phyloP scores from a whole-genome alignment of 306 rosid species.

The Medicago arabica region DNA sequence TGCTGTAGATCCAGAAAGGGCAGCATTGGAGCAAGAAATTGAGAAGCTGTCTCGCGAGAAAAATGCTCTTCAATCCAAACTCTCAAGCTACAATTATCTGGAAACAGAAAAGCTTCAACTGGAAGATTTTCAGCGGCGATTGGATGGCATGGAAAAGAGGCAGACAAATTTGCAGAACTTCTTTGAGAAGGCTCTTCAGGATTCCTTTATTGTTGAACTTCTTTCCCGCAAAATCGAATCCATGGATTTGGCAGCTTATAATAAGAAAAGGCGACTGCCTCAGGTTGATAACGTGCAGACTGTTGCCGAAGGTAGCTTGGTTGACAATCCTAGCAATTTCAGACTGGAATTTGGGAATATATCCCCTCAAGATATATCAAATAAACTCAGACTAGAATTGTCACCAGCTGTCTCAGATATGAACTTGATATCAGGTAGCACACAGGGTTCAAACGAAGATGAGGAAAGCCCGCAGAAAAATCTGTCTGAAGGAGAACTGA shows the following conservation, averaged over 20 bases:
- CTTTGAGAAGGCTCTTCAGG: conserved; percentile 73
- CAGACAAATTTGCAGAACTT: conserved; percentile 62
- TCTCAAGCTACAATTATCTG: conserved; percentile 57
- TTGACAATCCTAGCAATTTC: conserved; percentile 69
- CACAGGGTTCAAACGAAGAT: conserved; percentile 88
- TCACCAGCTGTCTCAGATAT: conserved; percentile 85
- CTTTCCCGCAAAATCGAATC: conserved; percentile 77
- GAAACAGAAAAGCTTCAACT: conserved; percentile 65
- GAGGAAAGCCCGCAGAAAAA: conserved; percentile 65
- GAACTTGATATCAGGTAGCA: conserved; percentile 83
- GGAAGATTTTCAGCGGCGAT: conserved; percentile 62
- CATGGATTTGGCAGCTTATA: conserved; percentile 77
- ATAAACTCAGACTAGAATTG: conserved; percentile 79
- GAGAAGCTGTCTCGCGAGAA: conserved; percentile 77
- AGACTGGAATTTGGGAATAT: conserved; percentile 73
- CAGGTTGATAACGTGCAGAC: conserved; percentile 57
- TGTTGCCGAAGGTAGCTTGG: conserved; percentile 59
- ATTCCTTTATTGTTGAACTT: conserved; percentile 67
- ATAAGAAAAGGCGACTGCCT: conserved; percentile 92
- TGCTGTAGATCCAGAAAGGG: conserved; percentile 78
- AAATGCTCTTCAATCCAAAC: conserved; percentile 67
- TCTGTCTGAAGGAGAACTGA: conserved; percentile 63
- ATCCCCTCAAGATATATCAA: conserved; percentile 83
- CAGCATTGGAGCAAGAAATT: conserved; percentile 84
- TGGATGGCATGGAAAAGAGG: conserved; percentile 69